phyloP scores from a whole-genome alignment of 257 asterid species.

The Ilex aquifolium region DNA sequence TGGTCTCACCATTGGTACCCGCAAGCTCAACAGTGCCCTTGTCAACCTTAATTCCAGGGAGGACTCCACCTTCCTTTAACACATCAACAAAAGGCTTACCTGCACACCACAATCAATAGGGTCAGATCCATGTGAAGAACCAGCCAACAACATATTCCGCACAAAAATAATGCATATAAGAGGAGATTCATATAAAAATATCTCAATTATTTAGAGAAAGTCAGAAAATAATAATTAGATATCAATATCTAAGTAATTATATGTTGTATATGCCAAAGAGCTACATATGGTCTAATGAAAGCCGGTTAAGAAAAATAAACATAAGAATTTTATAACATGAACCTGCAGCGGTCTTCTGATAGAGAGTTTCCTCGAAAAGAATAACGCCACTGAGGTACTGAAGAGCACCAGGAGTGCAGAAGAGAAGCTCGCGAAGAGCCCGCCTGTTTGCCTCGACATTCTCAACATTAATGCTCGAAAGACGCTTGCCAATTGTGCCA shows the following conservation, averaged over 20 bases:
- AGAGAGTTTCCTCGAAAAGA: constrained; percentile 33
- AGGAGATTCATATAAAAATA: not conserved
- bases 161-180: not conserved
- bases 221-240: too few species aligned
- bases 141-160: too few species aligned
- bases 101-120: constrained; percentile 1
- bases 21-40: constrained; percentile 25
- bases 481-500: constrained; percentile 38
- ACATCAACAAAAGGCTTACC: constrained; percentile 27
- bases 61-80: constrained; percentile 23
- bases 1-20: constrained; percentile 26
- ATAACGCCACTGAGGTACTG: constrained; percentile 17
- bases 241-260: too few species aligned
- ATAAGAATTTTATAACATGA: not conserved
- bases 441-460: constrained; percentile 28
- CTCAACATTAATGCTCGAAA: constrained; percentile 33
- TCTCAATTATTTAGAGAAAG: too few species aligned
- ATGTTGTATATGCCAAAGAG: too few species aligned
- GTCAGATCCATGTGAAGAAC: not conserved
- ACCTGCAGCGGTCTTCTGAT: constrained; percentile 40
- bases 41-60: constrained; percentile 28
- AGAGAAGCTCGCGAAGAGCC: constrained; percentile 33
- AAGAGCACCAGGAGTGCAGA: constrained; percentile 25
- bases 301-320: not conserved
- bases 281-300: not conserved